Base-by-base conservation (phyloP, 768 basidiomycete species). In the Cytidiella melzeri region DNA sequence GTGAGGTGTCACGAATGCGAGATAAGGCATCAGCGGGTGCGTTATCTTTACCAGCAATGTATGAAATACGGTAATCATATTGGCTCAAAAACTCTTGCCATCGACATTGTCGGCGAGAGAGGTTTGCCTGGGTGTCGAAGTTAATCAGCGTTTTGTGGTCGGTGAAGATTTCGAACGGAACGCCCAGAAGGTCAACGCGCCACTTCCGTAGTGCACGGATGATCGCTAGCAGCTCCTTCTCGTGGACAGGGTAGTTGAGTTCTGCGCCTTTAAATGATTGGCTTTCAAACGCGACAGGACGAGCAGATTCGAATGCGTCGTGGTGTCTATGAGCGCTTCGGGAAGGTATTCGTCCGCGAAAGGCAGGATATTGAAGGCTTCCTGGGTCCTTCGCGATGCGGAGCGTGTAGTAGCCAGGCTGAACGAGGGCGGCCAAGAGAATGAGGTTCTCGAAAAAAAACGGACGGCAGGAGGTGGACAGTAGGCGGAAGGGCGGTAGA, bases 11-110 rank as follows among this genome's bases (percentile, higher is more conserved):
- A 36, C 25, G 47, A 42, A 68, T 18, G 28, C 66, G 55, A 0
- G 72, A 76, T 3, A 78, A 53, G 0, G 71, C 66, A 56, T 78
- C 73, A 56, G 54, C n/a, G n/a, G n/a, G n/a, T n/a, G n/a, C n/a
- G n/a, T n/a, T n/a, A n/a, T n/a, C n/a, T n/a, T n/a, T n/a, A 0
- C 73, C 74, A 0, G 56, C 40, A 61, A 77, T 51, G 47, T 73
- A 74, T 4, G 45, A 39, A 18, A 73, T 64, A 0, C 53, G 39
- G 40, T 57, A 58, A 39, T 74, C 65, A 47, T 71, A 77, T 18
- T 67, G 55, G 0, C 56, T 44, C 1, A 78, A 47, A 15, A 67
- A 65, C 47, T 74, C 64, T 3, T 67, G 15, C 75, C 73, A 75
- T 0, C 63, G 53, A 0, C 62, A 62, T 30, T 73, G 73, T 0